Evolutionary conservation across 371 early-diverging fungal species (phyloP), one percentile per base, ranked within the genome.

Genomic region (Dichotomocladium elegans): DNA sequence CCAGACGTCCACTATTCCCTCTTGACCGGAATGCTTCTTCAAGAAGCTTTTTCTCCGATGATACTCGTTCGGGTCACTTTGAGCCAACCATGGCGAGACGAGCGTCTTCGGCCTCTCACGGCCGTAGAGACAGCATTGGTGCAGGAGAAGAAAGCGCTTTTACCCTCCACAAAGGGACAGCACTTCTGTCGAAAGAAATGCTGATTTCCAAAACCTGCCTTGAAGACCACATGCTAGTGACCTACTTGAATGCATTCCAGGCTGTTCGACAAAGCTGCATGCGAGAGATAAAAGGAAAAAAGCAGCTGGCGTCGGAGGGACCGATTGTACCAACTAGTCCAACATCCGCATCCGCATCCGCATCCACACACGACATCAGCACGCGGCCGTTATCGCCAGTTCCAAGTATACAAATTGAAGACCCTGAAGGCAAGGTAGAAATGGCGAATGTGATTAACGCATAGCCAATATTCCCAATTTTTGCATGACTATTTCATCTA

Each of bases 211-310:
- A 71, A 43, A 71, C 77, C 1, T 77, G 74, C 37, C 50, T 77
- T 1, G 74, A 77, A 43, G 77, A 77, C 30, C 77, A 77, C 59
- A 66, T 67, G 74, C 62, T 77, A 14, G 71, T 77, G 5, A 77
- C 72, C 24, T 77, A 77, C 49, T 52, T 77, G 26, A 70, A 63
- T 15, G 73, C 74, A 6, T 69, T 73, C 15, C 74, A 73, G 44
- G 62, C 55, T 24, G 77, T 58, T 7, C 57, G 72, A 6, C 65
- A 71, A 33, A 66, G 66, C 27, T 67, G 74, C 43, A 71, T 73
- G 70, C 71, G 68, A 6, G 55, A 46, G 41, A 15, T 55, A 30
- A 31, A 25, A 19, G 27, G 11, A 14, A 48, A 11, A 29, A 30
- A 5, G 43, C 19, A 11, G 24, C 49, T 37, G 27, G n/a, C n/a